Conservation (phyloP, 73 alveolate species). For the Tetrahymena borealis region DNA sequence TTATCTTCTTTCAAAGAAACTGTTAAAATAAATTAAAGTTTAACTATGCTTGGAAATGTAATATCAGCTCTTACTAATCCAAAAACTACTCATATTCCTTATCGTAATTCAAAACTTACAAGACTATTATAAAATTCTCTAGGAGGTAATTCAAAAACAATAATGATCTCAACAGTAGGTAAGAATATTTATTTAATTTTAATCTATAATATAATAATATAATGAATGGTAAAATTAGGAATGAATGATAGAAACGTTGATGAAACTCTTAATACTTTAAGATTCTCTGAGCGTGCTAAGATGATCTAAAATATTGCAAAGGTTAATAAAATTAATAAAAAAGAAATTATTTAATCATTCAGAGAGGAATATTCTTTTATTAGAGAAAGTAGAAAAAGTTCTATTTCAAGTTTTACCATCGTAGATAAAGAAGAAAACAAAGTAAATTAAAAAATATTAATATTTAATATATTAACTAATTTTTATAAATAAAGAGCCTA, state of each 20-base stretch:
- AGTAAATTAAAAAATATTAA: no score
- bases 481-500: no score
- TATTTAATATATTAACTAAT: no score
- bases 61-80: conserved; percentile 85
- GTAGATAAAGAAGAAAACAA: no score
- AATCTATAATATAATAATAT: no score
- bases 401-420: no score
- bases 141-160: conserved; percentile 93
- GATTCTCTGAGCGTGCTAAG: background rate
- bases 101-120: conserved; percentile 90
- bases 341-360: background rate
- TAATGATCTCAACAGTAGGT: conserved; percentile 85
- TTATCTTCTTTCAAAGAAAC: conserved; percentile 87
- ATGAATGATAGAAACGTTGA: background rate
- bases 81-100: conserved; percentile 78
- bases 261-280: background rate
- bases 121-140: conserved; percentile 88
- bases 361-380: background rate
- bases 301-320: background rate
- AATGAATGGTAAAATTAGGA: no score
- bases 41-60: conserved; percentile 86
- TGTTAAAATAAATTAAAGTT: conserved; percentile 80
- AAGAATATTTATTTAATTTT: conserved; percentile 32
- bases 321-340: background rate
- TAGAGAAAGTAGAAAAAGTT: no score